Evolutionary conservation across 371 early-diverging fungal genomes (phyloP).

Genomic region (Rhizopus microsporus): DNA sequence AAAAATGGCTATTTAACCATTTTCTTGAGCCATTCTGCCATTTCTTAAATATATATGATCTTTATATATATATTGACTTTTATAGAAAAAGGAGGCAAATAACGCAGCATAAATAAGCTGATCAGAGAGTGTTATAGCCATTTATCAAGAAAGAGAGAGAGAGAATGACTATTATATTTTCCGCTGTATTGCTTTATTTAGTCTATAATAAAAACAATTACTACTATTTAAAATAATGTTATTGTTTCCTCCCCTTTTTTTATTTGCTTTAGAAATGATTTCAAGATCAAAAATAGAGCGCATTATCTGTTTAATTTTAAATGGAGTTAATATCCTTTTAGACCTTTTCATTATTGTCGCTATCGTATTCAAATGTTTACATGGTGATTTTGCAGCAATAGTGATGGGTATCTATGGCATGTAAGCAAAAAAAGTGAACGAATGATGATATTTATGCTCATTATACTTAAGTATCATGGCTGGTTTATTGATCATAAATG

Average conservation of each 20-base stretch:
- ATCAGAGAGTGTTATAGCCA: no score
- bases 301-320: constrained; percentile 37
- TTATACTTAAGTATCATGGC: constrained; percentile 30
- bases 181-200: neutral
- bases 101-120: no score
- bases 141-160: no score
- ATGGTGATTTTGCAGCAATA: constrained; percentile 38
- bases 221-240: neutral
- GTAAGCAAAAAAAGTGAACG: constrained; percentile 18
- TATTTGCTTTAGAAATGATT: constrained; percentile 23
- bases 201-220: neutral
- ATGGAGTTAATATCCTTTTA: constrained; percentile 39
- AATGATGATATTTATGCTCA: neutral
- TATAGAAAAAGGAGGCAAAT: no score
- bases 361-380: constrained; percentile 34
- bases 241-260: constrained; percentile 3
- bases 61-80: no score
- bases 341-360: constrained; percentile 39
- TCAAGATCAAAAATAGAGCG: constrained; percentile 48
- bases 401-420: constrained; percentile 48
- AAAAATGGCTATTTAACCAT: no score
- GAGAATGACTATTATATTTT: no score
- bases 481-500: constrained; percentile 34
- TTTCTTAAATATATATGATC: no score
- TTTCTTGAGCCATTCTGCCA: no score